Evolutionary conservation across 2,329 filamentous ascomycete species (phyloP), one percentile per base, ranked within the genome.

Genomic region (Monilinia polystroma): DNA sequence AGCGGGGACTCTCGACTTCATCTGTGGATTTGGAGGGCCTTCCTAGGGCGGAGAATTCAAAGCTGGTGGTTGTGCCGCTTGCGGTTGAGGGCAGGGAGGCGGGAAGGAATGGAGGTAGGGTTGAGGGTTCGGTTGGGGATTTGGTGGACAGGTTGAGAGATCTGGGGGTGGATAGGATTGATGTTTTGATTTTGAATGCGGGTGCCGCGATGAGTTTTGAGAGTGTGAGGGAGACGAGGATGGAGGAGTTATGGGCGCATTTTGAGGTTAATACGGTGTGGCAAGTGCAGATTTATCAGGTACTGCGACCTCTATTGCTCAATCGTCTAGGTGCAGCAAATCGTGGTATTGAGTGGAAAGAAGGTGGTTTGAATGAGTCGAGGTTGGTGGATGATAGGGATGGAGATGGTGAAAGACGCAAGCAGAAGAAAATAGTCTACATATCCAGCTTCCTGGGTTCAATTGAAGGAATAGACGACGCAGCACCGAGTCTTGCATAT

Each of bases 121-220:
- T 1, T 12, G 6, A 32, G 43, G 12, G n/a, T 6, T 35, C 26
- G 0, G 2, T 49, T 4, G 26, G 32, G 12, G 26, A 35, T 49
- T 14, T 59, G 14, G 43, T 35, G 1, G 43, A 6, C 3, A 59
- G 43, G 16, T 49, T 59, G 20, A 10, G 23, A 16, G 16, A 6
- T 49, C 0, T 35, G 12, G 76, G 76, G 2, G 80, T 85, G 64
- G 70, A 73, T 7, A 73, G 77, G 41, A 72, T 86, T 2, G 81
- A 86, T 69, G 73, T 82, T 12, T 75, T 86, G 3, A 80, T 86
- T 63, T 79, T 82, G 43, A 85, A 85, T 70, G 83, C 84, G 0
- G 83, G 79, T 12, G 76, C 80, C 3, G 74, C 74, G 3, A 70
- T 74, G 1, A 55, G 69, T 6, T 81, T 73, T 63, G 73, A 75